phyloP scores from a whole-genome alignment of 2,329 filamentous ascomycete species.

The Penicillium frequentans region DNA sequence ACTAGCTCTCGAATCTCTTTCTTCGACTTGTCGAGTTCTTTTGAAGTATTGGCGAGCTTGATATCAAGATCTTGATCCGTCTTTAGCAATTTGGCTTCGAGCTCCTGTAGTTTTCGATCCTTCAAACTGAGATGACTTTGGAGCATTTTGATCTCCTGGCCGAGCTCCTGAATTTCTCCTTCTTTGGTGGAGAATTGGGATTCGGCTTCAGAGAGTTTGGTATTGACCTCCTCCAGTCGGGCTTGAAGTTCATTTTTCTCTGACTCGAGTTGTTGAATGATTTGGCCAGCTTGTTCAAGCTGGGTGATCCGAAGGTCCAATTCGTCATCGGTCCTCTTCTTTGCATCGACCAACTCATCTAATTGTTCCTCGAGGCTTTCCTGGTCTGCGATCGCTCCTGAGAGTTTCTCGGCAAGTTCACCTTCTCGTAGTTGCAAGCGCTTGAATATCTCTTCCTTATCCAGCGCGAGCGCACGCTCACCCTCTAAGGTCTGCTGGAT shows the following conservation, averaged over 20 bases:
- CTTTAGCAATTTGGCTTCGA: constrained; percentile 80
- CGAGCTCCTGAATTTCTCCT: constrained; percentile 72
- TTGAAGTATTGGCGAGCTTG: constrained; percentile 74
- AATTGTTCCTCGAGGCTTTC: constrained; percentile 91
- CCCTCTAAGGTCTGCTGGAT: constrained; percentile 95
- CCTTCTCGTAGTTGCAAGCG: constrained; percentile 88
- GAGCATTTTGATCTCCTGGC: constrained; percentile 85
- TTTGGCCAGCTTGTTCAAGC: constrained; percentile 83
- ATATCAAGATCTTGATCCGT: constrained; percentile 86
- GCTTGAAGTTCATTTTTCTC: constrained; percentile 76
- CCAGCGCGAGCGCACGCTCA: constrained; percentile 88
- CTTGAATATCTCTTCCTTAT: constrained; percentile 99
- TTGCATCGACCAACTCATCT: constrained; percentile 82
- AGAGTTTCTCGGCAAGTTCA: constrained; percentile 89
- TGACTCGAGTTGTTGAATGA: constrained; percentile 81
- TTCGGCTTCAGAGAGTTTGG: constrained; percentile 69
- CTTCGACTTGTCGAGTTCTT: constrained; percentile 74
- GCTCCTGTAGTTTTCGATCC: constrained; percentile 83
- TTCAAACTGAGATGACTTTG: constrained; percentile 87
- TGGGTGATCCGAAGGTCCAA: constrained; percentile 76
- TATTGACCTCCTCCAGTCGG: constrained; percentile 68
- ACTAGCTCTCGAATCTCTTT: constrained; percentile 73
- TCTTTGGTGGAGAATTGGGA: constrained; percentile 70
- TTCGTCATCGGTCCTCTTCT: constrained; percentile 84
- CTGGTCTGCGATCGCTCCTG: constrained; percentile 89